phyloP scores from a whole-genome alignment of 2,329 filamentous ascomycete genomes.

The Sphaerostilbella broomeana region DNA sequence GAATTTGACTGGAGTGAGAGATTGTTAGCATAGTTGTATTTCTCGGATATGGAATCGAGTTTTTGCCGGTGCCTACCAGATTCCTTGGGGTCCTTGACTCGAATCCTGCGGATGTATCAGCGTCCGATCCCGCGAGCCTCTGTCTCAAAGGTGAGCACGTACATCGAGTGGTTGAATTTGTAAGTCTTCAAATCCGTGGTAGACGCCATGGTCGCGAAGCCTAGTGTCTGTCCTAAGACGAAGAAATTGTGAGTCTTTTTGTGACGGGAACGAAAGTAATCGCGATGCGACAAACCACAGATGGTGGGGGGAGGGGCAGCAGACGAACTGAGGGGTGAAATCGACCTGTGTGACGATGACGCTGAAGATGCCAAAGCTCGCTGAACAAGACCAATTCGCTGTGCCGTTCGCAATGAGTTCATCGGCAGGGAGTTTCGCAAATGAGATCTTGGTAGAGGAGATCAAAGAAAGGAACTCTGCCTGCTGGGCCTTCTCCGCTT shows the following conservation, averaged over 20 bases:
- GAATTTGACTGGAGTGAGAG: conserved; percentile 68
- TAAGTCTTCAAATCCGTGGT: conserved; percentile 71
- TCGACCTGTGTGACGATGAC: no score
- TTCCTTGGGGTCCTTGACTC: conserved; percentile 87
- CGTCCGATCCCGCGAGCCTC: no score
- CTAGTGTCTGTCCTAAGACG: conserved; percentile 15
- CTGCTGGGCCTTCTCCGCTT: neutral
- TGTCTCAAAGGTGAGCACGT: conserved; percentile 23
- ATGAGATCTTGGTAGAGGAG: neutral
- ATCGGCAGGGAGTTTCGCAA: conserved; percentile 5
- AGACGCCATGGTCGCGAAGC: conserved; percentile 52
- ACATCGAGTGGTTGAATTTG: conserved; percentile 87
- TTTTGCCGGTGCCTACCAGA: conserved; percentile 47
- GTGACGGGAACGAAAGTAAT: neutral
- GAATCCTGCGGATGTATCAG: no score
- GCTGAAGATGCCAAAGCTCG: neutral
- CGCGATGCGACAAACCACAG: neutral
- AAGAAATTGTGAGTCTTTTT: conserved; percentile 2
- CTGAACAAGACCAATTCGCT: conserved; percentile 6
- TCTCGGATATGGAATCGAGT: neutral
- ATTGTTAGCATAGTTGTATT: conserved; percentile 7
- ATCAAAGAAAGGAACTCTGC: no score
- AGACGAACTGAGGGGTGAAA: neutral
- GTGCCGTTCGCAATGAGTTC: conserved; percentile 10
- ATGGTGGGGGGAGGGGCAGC: conserved; percentile 8